Evolutionary conservation across 768 basidiomycete genomes (phyloP), one percentile per base, ranked within the genome.

Genomic region (Mycena crocata): DNA sequence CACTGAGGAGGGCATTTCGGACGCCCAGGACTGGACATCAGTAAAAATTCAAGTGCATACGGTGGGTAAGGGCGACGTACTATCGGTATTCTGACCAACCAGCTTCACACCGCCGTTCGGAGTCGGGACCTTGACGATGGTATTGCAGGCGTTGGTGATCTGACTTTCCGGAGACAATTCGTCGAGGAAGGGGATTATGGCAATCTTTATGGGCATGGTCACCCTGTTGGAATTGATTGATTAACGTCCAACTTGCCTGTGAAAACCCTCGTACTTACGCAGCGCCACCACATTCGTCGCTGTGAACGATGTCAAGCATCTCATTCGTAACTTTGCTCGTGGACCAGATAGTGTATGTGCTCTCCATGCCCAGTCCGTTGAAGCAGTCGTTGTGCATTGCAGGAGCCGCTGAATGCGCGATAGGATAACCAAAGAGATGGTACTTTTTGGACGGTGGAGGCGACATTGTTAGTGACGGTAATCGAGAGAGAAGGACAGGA

Each of bases 41-140:
- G 23, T 34, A 19, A 35, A 14, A n/a, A 21, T 21, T 24, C 37
- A 23, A 23, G 4, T n/a, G 14, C 28, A 26, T 52, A 32, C 5
- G 39, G 44, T 12, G 15, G 34, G 26, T 52, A 32, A 24, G 35
- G 8, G 14, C 24, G 7, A 49, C 73, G 32, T 56, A 78, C 78
- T 80, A 57, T 80, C 80, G 2, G 80, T 81, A 39, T 81, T 81
- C 52, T 77, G 76, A 5, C 80, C 80, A 19, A 81, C 74, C 30
- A 81, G 73, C 57, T 76, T 78, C 42, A 67, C 64, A 6, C 75
- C 75, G 5, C 58, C 68, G 19, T 32, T 54, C 7, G 70, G 64
- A 2, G 68, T 68, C 26, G 74, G 73, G 19, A 80, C 76, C 62
- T 80, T 81, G 31, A 81, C 76, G 30, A 81, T 76, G 3, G 80